Evolutionary conservation across 2,329 filamentous ascomycete genomes (phyloP), one percentile per base, ranked within the genome.

Genomic region (Colletotrichum melonis): DNA sequence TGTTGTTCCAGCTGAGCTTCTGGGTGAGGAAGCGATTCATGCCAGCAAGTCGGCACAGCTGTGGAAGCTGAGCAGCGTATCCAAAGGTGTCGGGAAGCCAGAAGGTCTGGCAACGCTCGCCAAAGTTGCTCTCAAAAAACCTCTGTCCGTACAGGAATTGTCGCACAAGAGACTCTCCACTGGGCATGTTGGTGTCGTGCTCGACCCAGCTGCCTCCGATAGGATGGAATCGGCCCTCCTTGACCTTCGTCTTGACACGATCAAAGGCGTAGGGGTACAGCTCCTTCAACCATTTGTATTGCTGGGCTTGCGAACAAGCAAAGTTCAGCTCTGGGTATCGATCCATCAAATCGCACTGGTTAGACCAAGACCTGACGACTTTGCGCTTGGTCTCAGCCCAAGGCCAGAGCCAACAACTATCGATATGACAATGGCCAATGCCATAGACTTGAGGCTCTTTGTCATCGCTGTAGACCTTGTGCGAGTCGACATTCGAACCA

Each of bases 1-100:
- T 98, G 82, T 98, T 98, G 86, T 98, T 98, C 97, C 97, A 99
- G 86, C 96, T 98, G 73, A 99, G 88, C 86, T 99, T 99, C 83
- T 99, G 97, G 0, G 97, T 99, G 79, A 99, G 93, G 87, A 99
- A 99, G 42, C 96, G 91, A 71, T 91, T 94, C 97, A 99, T 98
- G 24, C 95, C 96, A n/a, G 97, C 94, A 32, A 98, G 86, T 4
- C 96, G 93, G 81, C 95, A 98, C 55, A 99, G 87, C 80, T 99
- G 97, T 14, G 97, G 97, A 55, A 99, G 89, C 83, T 99, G 97
- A 63, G 93, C 93, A 0, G 95, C 98, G 84, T 99, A 99, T 16
- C 97, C 97, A 84, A 99, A 99, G 0, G 97, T 99, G 82, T 99
- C 97, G 1, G 97, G 97, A 7, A 99, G 89, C 97, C 97, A 99